phyloP scores from a whole-genome alignment of 2,329 filamentous ascomycete genomes.

The Ascochyta fabae region DNA sequence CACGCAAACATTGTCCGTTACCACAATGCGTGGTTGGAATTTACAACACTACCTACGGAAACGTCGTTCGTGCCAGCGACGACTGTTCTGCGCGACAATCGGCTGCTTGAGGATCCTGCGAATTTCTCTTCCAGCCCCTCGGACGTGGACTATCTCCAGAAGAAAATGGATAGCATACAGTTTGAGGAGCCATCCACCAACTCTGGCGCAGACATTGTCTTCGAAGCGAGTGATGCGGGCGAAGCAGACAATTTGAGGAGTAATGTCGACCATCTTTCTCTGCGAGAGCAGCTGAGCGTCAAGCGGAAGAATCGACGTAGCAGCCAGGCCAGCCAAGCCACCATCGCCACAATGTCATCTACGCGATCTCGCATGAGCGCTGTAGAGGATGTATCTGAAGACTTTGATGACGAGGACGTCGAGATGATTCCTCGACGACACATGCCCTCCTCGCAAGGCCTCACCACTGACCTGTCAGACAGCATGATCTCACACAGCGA shows the following conservation, averaged over 20 bases:
- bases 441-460: constrained; percentile 29
- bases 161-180: constrained; percentile 23
- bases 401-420: constrained; percentile 55
- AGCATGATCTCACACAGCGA: constrained; percentile 50
- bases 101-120: constrained; percentile 33
- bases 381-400: constrained; percentile 41
- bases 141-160: constrained; percentile 19
- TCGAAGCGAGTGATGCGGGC: constrained; percentile 38
- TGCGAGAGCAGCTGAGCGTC: constrained; percentile 44
- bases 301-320: constrained; percentile 31
- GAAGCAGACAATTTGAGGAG: constrained; percentile 3
- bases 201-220: constrained; percentile 35
- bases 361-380: constrained; percentile 51
- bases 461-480: constrained; percentile 30
- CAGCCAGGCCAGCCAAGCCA: constrained; percentile 46
- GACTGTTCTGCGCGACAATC: constrained; percentile 24
- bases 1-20: constrained; percentile 73
- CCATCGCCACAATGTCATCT: constrained; percentile 51
- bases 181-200: constrained; percentile 27
- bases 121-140: constrained; percentile 20
- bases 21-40: constrained; percentile 69
- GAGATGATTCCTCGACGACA: constrained; percentile 54
- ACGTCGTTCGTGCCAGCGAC: constrained; percentile 5
- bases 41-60: constrained; percentile 28
- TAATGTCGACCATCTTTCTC: constrained; percentile 4